These are phyloP conservation scores for Trichoderma breve DNA, from an alignment of 2,329 filamentous ascomycete species.

Conservation along the genomic window DNA sequence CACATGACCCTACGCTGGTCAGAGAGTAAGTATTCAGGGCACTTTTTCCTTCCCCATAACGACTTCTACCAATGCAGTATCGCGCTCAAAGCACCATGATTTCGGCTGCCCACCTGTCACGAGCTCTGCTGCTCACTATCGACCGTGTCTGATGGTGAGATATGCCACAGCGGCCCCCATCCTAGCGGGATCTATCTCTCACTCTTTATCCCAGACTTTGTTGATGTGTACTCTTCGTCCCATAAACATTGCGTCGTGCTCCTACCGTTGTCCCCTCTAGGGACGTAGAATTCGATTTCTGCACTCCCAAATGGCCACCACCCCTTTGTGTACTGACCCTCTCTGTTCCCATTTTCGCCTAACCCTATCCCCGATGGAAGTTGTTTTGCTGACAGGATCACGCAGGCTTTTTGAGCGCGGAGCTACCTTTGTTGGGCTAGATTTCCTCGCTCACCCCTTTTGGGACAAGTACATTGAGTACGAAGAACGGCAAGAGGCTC, in stretches of 20 bases:
- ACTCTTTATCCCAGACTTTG: constrained; percentile 64
- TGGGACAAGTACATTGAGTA: constrained; percentile 99
- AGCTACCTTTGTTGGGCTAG: constrained; percentile 78
- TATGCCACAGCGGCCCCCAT: constrained; percentile 60
- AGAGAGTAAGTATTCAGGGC: constrained; percentile 92
- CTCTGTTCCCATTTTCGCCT: constrained; percentile 37
- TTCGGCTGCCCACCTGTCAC: constrained; percentile 38
- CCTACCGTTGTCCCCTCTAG: constrained; percentile 35
- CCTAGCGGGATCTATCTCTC: constrained; percentile 60
- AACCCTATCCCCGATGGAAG: constrained; percentile 28
- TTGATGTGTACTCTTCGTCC: constrained; percentile 41
- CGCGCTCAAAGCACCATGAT: constrained; percentile 40
- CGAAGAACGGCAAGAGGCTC: constrained; percentile 82
- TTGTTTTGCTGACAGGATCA: constrained; percentile 29
- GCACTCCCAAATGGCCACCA: constrained; percentile 42
- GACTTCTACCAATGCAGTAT: constrained; percentile 47
- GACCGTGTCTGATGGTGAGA: constrained; percentile 62
- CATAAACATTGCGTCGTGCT: constrained; percentile 41
- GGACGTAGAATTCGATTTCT: constrained; percentile 44
- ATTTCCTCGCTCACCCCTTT: constrained; percentile 92
- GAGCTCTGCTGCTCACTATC: constrained; percentile 39
- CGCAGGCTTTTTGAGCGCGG: constrained; percentile 88
- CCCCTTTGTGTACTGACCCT: constrained; percentile 58
- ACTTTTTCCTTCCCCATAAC: constrained; percentile 70
- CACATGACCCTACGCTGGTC: constrained; percentile 89